A percentile compares a stretch with the other conserved stretches of the same genome.
These are phyloP conservation scores for Leccinum olivaceopallidum DNA, from an alignment of 768 basidiomycete species.

Conservation along the genomic window DNA sequence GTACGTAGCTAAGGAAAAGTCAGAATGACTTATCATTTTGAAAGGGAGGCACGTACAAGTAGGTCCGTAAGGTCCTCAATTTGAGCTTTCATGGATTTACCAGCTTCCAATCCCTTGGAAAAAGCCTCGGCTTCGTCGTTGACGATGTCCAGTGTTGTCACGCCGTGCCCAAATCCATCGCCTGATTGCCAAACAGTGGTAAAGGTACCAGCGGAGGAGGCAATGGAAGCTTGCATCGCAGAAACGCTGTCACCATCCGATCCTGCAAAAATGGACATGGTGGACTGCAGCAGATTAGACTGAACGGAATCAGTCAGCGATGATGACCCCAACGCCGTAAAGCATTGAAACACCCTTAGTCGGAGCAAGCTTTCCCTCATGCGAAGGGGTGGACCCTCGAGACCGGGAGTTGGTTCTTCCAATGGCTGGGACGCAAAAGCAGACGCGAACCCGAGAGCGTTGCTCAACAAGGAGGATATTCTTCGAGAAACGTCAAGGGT, in stretches of 20 bases:
- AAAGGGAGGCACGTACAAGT: constrained; percentile 50
- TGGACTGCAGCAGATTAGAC: constrained; percentile 74
- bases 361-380: constrained; percentile 84
- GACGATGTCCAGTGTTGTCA: constrained; percentile 64
- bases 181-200: constrained; percentile 81
- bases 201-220: constrained; percentile 81
- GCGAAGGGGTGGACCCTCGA: constrained; percentile 57
- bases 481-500: constrained; percentile 91
- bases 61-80: constrained; percentile 80
- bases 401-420: constrained; percentile 54
- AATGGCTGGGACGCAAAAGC: constrained; percentile 72
- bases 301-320: constrained; percentile 86
- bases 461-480: constrained; percentile 82
- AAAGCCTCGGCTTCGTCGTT: constrained; percentile 41
- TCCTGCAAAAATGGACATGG: constrained; percentile 80
- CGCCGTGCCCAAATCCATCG: constrained; percentile 92
- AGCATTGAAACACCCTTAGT: constrained; percentile 87
- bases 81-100: constrained; percentile 70
- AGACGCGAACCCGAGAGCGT: constrained; percentile 87
- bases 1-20: constrained; percentile 41
- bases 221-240: constrained; percentile 89
- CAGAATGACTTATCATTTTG: neutral
- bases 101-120: constrained; percentile 15
- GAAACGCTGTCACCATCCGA: constrained; percentile 83
- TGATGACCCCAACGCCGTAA: constrained; percentile 75